Evolutionary conservation across 139 green algal species (phyloP).

Genomic region (Pleodorina starrii): DNA sequence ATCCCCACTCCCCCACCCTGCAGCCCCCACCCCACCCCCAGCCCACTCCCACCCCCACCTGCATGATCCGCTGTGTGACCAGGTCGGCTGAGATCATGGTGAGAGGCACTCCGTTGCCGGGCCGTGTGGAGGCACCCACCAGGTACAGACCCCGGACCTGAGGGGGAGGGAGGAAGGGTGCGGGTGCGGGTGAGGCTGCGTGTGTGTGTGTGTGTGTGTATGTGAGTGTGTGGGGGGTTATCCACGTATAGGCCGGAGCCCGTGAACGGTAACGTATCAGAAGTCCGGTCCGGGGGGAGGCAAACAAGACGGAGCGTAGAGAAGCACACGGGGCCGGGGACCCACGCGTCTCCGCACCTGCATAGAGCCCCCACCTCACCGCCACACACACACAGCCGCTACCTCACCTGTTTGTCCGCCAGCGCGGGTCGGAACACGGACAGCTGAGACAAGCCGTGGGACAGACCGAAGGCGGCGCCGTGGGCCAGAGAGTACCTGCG

Average conservation of each 20-base stretch:
- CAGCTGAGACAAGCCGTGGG: slow-evolving; percentile 88
- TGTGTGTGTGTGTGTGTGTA: not conserved
- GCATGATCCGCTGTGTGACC: not conserved
- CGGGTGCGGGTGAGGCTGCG: not conserved
- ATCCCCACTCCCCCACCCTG: not conserved
- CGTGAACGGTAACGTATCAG: no score
- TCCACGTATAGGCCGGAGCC: no score
- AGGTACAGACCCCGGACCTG: slow-evolving; percentile 82
- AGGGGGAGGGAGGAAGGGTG: not conserved
- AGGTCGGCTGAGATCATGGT: slow-evolving; percentile 78
- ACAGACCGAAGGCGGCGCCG: slow-evolving; percentile 89
- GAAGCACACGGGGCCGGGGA: no score
- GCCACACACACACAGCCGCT: no score
- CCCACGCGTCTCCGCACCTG: no score
- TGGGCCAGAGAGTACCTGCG: slow-evolving; percentile 83
- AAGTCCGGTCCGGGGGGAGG: no score
- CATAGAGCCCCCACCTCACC: no score
- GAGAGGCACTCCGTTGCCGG: slow-evolving; percentile 91
- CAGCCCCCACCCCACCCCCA: not conserved
- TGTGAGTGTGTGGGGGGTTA: not conserved
- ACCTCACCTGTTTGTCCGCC: slow-evolving; percentile 60
- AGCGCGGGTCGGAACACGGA: slow-evolving; percentile 74
- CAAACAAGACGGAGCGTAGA: no score
- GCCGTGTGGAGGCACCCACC: slow-evolving; percentile 80
- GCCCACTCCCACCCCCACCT: not conserved